phyloP scores from a whole-genome alignment of 2,329 filamentous ascomycete species.

The Diplodia sapinea region DNA sequence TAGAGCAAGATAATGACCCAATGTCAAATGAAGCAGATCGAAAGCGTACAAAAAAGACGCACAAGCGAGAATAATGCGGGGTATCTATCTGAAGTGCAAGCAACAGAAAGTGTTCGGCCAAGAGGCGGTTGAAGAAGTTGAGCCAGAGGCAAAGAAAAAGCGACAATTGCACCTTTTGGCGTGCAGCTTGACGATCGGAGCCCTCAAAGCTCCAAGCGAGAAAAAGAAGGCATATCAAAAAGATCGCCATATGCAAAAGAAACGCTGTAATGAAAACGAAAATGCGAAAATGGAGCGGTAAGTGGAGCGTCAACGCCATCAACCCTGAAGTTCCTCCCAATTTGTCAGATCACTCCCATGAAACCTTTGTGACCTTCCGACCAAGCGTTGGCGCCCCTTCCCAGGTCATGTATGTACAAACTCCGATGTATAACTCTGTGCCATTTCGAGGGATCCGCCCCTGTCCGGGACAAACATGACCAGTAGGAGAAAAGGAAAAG shows the following conservation, averaged over 20 bases:
- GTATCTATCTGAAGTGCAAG: slow-evolving; percentile 28
- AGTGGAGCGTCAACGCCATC: background rate
- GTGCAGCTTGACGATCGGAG: background rate
- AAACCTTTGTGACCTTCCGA: slow-evolving; percentile 6
- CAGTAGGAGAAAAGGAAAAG: background rate
- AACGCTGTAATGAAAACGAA: background rate
- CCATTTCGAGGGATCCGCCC: background rate
- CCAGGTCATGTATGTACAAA: slow-evolving; percentile 9
- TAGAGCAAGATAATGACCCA: background rate
- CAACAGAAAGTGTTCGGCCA: slow-evolving; percentile 18
- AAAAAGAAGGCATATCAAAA: background rate
- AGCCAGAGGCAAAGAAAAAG: slow-evolving; percentile 1
- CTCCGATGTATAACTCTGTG: background rate
- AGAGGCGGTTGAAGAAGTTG: background rate
- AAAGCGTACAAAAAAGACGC: background rate
- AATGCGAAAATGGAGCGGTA: background rate
- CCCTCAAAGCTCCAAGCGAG: background rate
- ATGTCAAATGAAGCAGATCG: background rate
- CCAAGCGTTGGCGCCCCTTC: background rate
- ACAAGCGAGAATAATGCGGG: slow-evolving; percentile 9
- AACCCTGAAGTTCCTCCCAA: background rate
- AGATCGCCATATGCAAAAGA: background rate
- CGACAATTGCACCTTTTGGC: background rate
- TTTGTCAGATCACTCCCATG: background rate
- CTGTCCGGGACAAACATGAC: background rate